Percentiles rank a stretch among this genome's conserved stretches.
Evolutionary conservation across 805 yeast genomes (phyloP).

Genomic region (Cyberlindnera veronae): DNA sequence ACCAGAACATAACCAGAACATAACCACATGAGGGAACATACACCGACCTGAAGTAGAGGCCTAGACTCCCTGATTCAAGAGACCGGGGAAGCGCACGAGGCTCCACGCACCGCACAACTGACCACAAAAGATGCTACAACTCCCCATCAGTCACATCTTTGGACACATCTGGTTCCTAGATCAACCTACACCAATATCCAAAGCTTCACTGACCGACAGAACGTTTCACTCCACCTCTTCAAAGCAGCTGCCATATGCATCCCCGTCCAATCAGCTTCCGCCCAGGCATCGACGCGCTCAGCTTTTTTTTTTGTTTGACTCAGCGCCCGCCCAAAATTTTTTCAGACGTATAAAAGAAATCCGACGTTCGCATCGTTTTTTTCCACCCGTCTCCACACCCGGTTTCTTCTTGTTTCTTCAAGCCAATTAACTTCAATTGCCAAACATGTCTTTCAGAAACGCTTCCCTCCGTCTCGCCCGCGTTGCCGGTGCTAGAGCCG

Average conservation of each 20-base stretch:
- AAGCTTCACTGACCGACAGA: no score
- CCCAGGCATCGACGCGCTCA: conserved; percentile 1
- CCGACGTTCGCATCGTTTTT: conserved; percentile 1
- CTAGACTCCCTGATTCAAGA: no score
- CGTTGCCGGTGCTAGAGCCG: conserved; percentile 38
- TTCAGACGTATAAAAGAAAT: not conserved
- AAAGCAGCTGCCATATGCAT: not conserved
- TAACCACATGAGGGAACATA: no score
- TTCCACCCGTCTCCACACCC: not conserved
- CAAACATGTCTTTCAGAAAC: conserved; percentile 39
- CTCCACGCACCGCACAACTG: no score
- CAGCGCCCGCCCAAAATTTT: conserved; percentile 4
- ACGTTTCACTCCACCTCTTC: not conserved
- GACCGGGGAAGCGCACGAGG: no score
- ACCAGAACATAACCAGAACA: no score
- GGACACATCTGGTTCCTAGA: no score
- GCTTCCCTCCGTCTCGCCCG: conserved; percentile 48
- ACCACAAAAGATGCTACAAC: no score
- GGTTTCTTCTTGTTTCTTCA: not conserved
- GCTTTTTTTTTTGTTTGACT: not conserved
- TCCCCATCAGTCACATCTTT: no score
- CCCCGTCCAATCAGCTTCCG: conserved; percentile 1
- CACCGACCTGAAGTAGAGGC: no score
- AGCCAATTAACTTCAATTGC: conserved; percentile 1
- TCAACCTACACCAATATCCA: no score